Conservation (phyloP, 139 green algal genomes). For the Tetradesmus lagerheimii region DNA sequence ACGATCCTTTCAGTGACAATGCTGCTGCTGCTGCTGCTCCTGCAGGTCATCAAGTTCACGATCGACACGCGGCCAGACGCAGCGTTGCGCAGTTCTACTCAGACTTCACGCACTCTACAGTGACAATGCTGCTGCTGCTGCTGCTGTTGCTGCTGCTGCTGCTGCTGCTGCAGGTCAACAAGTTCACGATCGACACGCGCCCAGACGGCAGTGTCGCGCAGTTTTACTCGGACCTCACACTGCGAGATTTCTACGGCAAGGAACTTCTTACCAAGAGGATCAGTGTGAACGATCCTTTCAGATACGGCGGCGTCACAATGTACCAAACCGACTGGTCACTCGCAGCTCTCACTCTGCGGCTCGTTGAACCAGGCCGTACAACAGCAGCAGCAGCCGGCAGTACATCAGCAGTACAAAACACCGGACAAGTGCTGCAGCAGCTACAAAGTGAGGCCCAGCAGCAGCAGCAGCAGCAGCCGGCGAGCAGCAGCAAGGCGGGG, state of each 20-base stretch:
- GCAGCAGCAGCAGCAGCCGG: conserved; percentile 25
- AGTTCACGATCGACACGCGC: conserved; percentile 95
- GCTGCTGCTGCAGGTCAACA: conserved; percentile 73
- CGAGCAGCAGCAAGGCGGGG: background rate
- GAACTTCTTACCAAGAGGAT: conserved; percentile 82
- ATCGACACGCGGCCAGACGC: no score
- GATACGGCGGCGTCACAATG: conserved; percentile 82
- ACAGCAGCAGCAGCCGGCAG: background rate
- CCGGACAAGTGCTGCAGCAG: conserved; percentile 29
- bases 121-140: background rate
- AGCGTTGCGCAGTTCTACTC: no score
- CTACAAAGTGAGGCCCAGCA: conserved; percentile 1
- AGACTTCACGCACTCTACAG: no score
- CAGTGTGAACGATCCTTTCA: conserved; percentile 95
- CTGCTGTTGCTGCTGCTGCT: background rate
- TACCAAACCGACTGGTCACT: conserved; percentile 98
- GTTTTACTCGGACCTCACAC: conserved; percentile 90
- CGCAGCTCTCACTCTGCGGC: conserved; percentile 77
- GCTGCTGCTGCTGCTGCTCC: no score
- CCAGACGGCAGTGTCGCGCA: conserved; percentile 90
- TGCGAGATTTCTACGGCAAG: conserved; percentile 62
- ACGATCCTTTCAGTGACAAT: conserved; percentile 96
- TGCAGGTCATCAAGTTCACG: no score
- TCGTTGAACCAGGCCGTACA: conserved; percentile 39
- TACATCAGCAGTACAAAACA: background rate